Conservation (phyloP, 345 rosid genomes). For the Lumnitzera littorea region DNA sequence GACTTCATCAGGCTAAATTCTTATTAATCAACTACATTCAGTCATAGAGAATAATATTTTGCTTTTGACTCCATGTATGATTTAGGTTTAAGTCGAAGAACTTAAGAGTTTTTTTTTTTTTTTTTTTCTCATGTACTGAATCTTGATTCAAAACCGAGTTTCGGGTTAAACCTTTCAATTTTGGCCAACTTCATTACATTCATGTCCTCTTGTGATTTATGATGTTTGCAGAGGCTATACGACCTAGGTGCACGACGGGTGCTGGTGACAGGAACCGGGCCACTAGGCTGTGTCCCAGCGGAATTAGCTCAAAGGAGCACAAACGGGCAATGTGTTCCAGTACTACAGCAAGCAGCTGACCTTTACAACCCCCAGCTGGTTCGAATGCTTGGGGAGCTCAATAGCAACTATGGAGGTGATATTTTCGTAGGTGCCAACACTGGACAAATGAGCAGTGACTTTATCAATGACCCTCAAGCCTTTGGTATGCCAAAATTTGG, state of each 20-base stretch:
- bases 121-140: too few species aligned
- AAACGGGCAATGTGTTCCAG: constrained; percentile 29
- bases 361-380: constrained; percentile 39
- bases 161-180: too few species aligned
- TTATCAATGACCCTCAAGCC: constrained; percentile 32
- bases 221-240: constrained; percentile 25
- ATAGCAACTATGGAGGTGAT: constrained; percentile 10
- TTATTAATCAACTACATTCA: too few species aligned
- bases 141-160: too few species aligned
- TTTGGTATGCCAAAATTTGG: constrained; percentile 20
- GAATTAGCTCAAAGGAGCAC: constrained; percentile 30
- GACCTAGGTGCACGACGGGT: constrained; percentile 32
- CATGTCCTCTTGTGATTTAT: too few species aligned
- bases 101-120: too few species aligned
- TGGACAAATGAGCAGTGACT: constrained; percentile 25
- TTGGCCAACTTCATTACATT: too few species aligned
- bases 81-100: too few species aligned
- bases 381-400: constrained; percentile 21
- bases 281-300: constrained; percentile 45
- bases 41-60: too few species aligned
- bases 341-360: constrained; percentile 30
- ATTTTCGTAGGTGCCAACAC: constrained; percentile 34
- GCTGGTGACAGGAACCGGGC: constrained; percentile 47
- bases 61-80: too few species aligned
- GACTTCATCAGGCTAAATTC: too few species aligned